phyloP scores from a whole-genome alignment of 345 rosid species.

The Combretum micranthum region DNA sequence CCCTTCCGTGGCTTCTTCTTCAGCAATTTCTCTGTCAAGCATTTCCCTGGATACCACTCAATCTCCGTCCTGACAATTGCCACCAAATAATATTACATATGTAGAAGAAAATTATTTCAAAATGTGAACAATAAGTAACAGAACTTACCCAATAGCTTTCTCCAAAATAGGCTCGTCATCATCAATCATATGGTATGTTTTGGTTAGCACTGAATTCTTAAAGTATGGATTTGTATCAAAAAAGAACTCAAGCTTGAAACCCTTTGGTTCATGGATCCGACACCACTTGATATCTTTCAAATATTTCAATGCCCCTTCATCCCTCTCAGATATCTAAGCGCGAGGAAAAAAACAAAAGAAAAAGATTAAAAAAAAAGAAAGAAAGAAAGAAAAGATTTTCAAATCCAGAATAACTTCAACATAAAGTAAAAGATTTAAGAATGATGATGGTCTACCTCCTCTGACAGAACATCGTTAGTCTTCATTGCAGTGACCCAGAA shows the following conservation, averaged over 20 bases:
- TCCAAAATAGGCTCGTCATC: conserved; percentile 38
- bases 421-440: not conserved
- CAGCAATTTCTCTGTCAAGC: conserved; percentile 81
- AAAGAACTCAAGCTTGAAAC: conserved; percentile 26
- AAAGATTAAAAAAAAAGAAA: not conserved
- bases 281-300: conserved; percentile 21
- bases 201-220: conserved; percentile 21
- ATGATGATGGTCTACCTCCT: conserved; percentile 44
- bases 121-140: not conserved
- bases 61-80: conserved; percentile 62
- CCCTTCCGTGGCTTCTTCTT: conserved; percentile 98
- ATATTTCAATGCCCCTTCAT: conserved; percentile 24
- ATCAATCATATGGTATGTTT: conserved; percentile 24
- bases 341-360: too few relatives aligned
- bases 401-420: too few relatives aligned
- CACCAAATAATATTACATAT: not conserved
- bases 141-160: conserved; percentile 84
- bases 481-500: conserved; percentile 93
- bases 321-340: conserved; percentile 18
- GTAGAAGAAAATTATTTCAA: not conserved
- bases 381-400: not conserved
- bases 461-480: conserved; percentile 72
- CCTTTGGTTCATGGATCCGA: conserved; percentile 17
- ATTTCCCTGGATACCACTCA: conserved; percentile 91
- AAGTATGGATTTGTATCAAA: conserved; percentile 24